Evolutionary conservation across 805 yeast species (phyloP).

Genomic region (Blastobotrys terrestris): DNA sequence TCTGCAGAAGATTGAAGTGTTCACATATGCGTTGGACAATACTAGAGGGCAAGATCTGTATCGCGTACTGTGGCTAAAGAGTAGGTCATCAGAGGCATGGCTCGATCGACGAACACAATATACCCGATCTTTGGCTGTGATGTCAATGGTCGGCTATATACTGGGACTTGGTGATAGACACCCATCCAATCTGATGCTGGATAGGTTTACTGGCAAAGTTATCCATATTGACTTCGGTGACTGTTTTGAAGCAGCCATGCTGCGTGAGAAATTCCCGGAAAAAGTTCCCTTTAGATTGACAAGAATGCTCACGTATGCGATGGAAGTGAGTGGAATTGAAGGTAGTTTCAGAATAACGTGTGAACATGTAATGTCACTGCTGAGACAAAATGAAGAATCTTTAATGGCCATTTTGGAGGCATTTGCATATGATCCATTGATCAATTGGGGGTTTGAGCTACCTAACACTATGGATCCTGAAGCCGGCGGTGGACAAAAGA

Average conservation of each 20-base stretch:
- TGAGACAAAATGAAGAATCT: conserved; percentile 91
- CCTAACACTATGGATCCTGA: conserved; percentile 44
- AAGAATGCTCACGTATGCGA: conserved; percentile 93
- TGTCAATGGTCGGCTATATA: conserved; percentile 98
- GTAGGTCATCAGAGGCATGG: conserved; percentile 97
- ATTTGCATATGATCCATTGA: conserved; percentile 96
- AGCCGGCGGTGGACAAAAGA: conserved; percentile 3
- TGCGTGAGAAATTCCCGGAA: conserved; percentile 96
- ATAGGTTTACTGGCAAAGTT: conserved; percentile 89
- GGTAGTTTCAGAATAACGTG: conserved; percentile 96
- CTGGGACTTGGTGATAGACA: conserved; percentile 97
- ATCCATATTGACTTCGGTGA: conserved; percentile 98
- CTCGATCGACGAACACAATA: conserved; percentile 93
- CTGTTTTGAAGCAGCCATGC: conserved; percentile 96
- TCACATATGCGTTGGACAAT: conserved; percentile 90
- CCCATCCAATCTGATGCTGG: conserved; percentile 94
- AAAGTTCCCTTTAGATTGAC: conserved; percentile 96
- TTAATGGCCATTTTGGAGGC: conserved; percentile 97
- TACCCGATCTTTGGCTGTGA: conserved; percentile 91
- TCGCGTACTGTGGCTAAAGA: conserved; percentile 92
- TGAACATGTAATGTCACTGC: conserved; percentile 93
- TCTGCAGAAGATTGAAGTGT: conserved; percentile 91
- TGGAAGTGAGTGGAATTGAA: conserved; percentile 98
- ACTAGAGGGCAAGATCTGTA: conserved; percentile 95
- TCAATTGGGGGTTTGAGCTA: conserved; percentile 97